Base-by-base conservation (phyloP, 2,329 filamentous ascomycete genomes). In the Ascochyta koolunga region DNA sequence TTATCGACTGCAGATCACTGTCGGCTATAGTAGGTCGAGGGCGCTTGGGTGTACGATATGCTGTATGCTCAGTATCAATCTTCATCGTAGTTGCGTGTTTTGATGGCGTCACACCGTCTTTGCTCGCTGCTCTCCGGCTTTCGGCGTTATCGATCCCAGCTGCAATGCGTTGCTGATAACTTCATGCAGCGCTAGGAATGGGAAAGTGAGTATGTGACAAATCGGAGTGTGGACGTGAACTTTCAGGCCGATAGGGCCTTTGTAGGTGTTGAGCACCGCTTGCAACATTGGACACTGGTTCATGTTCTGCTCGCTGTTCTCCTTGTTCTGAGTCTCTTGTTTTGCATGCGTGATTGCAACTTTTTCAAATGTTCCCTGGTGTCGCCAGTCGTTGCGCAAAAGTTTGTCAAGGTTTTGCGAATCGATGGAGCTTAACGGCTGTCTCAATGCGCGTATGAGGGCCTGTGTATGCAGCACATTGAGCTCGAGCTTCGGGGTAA, bases 381-480 rank as follows among this genome's bases (percentile, higher is more conserved):
- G 10, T 16, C 16, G 58, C 64, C 64, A 70, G 31, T 68, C 64
- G 11, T 41, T 13, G 5, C 68, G 36, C 1, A 54, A 56, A n/a
- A 51, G 51, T 9, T 35, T 41, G 48, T 69, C 64, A 5, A 67
- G 32, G 44, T 69, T 67, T 35, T 59, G 57, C 2, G 56, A 56
- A 0, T 62, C 66, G 29, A 49, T 56, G 0, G 36, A 25, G 36
- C 56, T 58, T 5, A 66, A 16, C 5, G 65, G 64, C 0, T 48
- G 25, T 5, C 49, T 46, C 13, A 70, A 50, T 0, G 64, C 67
- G 2, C 62, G 56, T 1, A 62, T 47, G 7, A 72, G 50, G 3
- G 62, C 49, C 37, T 66, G 68, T 2, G 61, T 56, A 29, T 72
- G 68, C 32, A 70, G 50, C 0, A 70, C 65, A 18, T 66, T 70